Evolutionary conservation across 2,329 filamentous ascomycete genomes (phyloP), one percentile per base, ranked within the genome.

Genomic region (Whalleya microplaca): DNA sequence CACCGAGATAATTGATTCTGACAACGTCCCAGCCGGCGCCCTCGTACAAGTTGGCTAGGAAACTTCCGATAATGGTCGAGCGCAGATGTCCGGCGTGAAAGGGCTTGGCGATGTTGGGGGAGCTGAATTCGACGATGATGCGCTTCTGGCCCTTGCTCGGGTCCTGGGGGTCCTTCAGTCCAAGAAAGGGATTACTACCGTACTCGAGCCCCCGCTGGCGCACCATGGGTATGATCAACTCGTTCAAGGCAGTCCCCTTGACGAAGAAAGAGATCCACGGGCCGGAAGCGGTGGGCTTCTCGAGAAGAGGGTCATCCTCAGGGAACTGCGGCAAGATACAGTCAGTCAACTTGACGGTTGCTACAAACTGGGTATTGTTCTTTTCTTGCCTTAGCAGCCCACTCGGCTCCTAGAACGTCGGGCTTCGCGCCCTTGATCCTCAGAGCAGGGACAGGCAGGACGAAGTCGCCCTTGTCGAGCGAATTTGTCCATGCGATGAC

Each of bases 261-360:
- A 93, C 89, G 80, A 88, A 93, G 78, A 96, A 94, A 66, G 86
- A 84, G 41, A 96, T 75, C 67, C 91, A 92, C 46, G 85, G 84
- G 63, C 87, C 88, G 58, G 79, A 82, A n/a, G 81, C 78, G 12
- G 79, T 76, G 16, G 91, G 91, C 71, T 87, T 88, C 65, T 89
- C 82, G 59, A 95, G 81, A 21, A 96, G 80, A 19, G 89, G 84
- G 21, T 63, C 60, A 60, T 87, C 89, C 59, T 90, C 85, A 50
- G 90, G 89, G 73, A 91, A 92, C 84, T 90, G 62, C 42, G n/a
- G 3, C 19, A 32, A 32, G 18, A 44, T 4, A 53, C 23, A 23
- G 61, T 58, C 21, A 64, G 58, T 52, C 44, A 61, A 48, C 12
- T 43, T 27, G 14, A 46, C 18, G 41, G n/a, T 14, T 44, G 23